Evolutionary conservation across 2,329 filamentous ascomycete species (phyloP).

Genomic region (Hymenoscyphus linearis): DNA sequence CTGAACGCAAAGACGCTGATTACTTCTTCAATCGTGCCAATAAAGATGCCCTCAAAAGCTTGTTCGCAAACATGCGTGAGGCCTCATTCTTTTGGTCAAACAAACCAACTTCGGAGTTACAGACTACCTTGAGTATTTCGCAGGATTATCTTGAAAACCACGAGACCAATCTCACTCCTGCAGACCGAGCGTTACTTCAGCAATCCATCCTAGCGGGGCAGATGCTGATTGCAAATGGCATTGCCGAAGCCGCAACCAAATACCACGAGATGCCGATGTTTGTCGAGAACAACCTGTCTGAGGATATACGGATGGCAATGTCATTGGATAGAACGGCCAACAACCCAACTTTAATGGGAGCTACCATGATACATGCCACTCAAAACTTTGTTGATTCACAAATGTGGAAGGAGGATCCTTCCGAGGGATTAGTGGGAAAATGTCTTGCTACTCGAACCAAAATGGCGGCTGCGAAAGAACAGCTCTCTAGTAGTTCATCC

Average conservation of each 20-base stretch:
- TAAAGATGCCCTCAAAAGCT: slow-evolving; percentile 55
- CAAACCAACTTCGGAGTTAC: slow-evolving; percentile 59
- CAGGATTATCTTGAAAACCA: slow-evolving; percentile 61
- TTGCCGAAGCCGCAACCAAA: slow-evolving; percentile 62
- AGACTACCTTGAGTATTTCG: slow-evolving; percentile 59
- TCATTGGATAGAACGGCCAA: slow-evolving; percentile 49
- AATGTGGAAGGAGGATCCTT: slow-evolving; percentile 18
- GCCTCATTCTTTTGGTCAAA: slow-evolving; percentile 82
- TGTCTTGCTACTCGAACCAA: slow-evolving; percentile 23
- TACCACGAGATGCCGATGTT: slow-evolving; percentile 76
- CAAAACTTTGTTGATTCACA: slow-evolving; percentile 47
- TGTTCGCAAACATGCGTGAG: slow-evolving; percentile 76
- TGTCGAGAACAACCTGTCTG: slow-evolving; percentile 58
- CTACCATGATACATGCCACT: slow-evolving; percentile 45
- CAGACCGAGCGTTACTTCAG: slow-evolving; percentile 56
- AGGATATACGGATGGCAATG: slow-evolving; percentile 57
- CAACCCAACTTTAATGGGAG: slow-evolving; percentile 50
- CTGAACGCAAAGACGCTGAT: slow-evolving; percentile 74
- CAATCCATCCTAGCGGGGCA: slow-evolving; percentile 63
- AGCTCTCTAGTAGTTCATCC: neutral
- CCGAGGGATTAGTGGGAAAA: slow-evolving; percentile 14
- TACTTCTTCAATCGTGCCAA: slow-evolving; percentile 85
- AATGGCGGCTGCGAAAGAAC: neutral
- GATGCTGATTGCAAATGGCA: slow-evolving; percentile 50
- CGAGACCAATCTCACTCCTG: slow-evolving; percentile 49